phyloP scores from a whole-genome alignment of 2,329 filamentous ascomycete genomes.

The Stachybotrys chlorohalonatus region DNA sequence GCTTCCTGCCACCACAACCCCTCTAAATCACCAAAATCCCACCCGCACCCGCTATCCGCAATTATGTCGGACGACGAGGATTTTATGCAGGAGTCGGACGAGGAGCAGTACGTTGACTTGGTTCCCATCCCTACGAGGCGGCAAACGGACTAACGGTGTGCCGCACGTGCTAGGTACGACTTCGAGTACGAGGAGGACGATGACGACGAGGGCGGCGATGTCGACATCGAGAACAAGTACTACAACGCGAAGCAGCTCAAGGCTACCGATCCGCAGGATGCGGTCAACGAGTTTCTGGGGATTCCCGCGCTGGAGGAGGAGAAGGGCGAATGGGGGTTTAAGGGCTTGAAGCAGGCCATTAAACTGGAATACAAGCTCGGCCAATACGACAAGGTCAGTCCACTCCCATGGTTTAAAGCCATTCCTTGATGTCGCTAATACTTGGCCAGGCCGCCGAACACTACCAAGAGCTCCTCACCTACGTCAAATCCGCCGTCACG shows the following conservation, averaged over 20 bases:
- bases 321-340: constrained; percentile 98
- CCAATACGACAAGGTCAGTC: constrained; percentile 67
- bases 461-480: constrained; percentile 90
- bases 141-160: background rate
- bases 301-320: constrained; percentile 77
- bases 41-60: background rate
- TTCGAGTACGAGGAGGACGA: constrained; percentile 96
- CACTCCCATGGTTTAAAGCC: background rate
- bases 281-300: constrained; percentile 85
- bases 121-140: no score
- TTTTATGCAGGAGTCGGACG: constrained; percentile 39
- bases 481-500: constrained; percentile 93
- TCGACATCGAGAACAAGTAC: constrained; percentile 98
- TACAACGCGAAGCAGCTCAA: constrained; percentile 99
- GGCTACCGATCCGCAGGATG: constrained; percentile 73
- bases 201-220: constrained; percentile 77
- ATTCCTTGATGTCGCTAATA: constrained; percentile 7
- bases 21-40: background rate
- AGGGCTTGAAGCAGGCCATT: constrained; percentile 94
- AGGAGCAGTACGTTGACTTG: constrained; percentile 27
- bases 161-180: constrained; percentile 54
- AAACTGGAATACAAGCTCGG: constrained; percentile 92
- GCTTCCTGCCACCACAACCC: background rate
- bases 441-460: constrained; percentile 69
- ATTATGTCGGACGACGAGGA: constrained; percentile 43